phyloP scores from a whole-genome alignment of 2,329 filamentous ascomycete genomes.

The Periconia sp. region DNA sequence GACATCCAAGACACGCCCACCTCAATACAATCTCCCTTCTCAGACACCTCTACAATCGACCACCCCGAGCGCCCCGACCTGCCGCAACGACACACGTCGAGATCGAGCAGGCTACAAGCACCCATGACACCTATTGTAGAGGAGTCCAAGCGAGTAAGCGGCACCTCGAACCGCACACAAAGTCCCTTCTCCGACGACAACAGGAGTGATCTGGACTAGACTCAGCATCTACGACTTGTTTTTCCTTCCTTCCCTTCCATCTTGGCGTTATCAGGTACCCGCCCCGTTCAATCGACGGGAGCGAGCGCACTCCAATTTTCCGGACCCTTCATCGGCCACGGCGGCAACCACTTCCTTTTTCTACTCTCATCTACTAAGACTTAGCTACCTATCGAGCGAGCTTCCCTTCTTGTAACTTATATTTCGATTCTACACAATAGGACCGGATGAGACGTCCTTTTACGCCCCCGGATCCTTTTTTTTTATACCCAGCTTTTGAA shows the following conservation, averaged over 20 bases:
- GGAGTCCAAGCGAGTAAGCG: slow-evolving; percentile 48
- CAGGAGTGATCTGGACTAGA: slow-evolving; percentile 31
- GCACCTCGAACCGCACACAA: slow-evolving; percentile 36
- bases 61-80: slow-evolving; percentile 30
- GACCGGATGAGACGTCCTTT: slow-evolving; percentile 3
- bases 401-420: slow-evolving; percentile 17
- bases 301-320: slow-evolving; percentile 4
- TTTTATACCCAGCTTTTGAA: background rate
- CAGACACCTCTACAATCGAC: slow-evolving; percentile 36
- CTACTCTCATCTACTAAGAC: slow-evolving; percentile 1
- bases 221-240: background rate
- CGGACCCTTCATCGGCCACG: slow-evolving; percentile 7
- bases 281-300: slow-evolving; percentile 16
- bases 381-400: background rate
- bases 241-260: slow-evolving; percentile 5
- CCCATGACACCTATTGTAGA: slow-evolving; percentile 55
- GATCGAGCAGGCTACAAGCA: slow-evolving; percentile 31
- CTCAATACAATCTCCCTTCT: slow-evolving; percentile 42
- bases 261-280: slow-evolving; percentile 16
- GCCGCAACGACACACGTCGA: slow-evolving; percentile 37
- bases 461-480: background rate
- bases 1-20: slow-evolving; percentile 46
- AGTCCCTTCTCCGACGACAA: slow-evolving; percentile 45
- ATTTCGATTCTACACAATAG: slow-evolving; percentile 12
- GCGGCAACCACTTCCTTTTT: background rate